Percentiles rank a stretch among this genome's conserved stretches.
Conservation (phyloP, 139 green algal genomes). For the Chlamydomonas sp. region DNA sequence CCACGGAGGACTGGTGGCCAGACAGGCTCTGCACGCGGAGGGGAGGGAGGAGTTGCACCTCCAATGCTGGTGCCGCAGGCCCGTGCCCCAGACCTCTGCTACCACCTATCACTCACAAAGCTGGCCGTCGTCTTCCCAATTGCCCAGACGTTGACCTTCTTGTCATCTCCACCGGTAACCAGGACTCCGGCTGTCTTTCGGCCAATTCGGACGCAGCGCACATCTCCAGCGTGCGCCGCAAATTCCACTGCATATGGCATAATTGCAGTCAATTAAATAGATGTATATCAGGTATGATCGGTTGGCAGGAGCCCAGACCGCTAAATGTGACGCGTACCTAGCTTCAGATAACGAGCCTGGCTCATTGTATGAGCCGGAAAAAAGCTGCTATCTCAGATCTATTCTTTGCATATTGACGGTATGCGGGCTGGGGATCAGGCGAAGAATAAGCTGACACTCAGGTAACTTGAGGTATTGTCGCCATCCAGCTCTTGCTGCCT, state of each 20-base stretch:
- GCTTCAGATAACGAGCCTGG: conserved; percentile 35
- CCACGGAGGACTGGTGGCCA: conserved; percentile 73
- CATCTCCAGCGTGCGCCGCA: conserved; percentile 71
- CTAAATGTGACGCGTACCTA: conserved; percentile 21
- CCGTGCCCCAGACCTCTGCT: neutral
- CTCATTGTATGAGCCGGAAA: conserved; percentile 12
- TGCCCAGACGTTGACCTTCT: conserved; percentile 88
- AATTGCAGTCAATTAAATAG: neutral
- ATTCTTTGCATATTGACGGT: no score
- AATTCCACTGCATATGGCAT: conserved; percentile 76
- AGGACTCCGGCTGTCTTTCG: conserved; percentile 76
- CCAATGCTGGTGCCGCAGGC: neutral
- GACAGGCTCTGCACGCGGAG: conserved; percentile 65
- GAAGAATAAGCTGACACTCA: no score
- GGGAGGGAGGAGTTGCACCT: neutral
- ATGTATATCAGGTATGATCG: neutral
- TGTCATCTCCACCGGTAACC: conserved; percentile 91
- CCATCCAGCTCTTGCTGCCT: no score
- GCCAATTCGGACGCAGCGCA: conserved; percentile 85
- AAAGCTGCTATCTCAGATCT: no score
- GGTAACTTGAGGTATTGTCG: no score
- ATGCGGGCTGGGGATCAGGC: no score
- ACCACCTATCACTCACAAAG: conserved; percentile 49
- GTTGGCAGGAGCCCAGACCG: neutral
- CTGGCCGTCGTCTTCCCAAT: conserved; percentile 72